Conservation (phyloP, 2,329 filamentous ascomycete species). For the Hymenoscyphus albidus region DNA sequence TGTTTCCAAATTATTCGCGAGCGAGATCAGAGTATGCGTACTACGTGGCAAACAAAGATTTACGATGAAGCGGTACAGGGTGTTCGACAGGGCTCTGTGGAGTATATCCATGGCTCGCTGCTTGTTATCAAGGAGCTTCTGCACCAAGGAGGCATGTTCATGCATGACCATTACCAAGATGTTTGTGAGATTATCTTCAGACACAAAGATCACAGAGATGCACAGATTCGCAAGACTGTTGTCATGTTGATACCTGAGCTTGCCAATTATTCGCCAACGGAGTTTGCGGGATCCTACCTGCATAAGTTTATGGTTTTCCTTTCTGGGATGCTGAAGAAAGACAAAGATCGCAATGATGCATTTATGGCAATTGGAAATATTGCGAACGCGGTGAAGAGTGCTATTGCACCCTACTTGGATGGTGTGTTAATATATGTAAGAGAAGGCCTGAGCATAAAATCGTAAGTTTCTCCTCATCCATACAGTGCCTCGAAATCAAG, state of each 20-base stretch:
- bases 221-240: slow-evolving; percentile 82
- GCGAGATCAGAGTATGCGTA: slow-evolving; percentile 82
- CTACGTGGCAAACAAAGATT: slow-evolving; percentile 85
- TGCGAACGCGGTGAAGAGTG: slow-evolving; percentile 91
- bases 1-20: slow-evolving; percentile 96
- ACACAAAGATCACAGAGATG: slow-evolving; percentile 88
- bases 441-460: slow-evolving; percentile 81
- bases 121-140: slow-evolving; percentile 90
- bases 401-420: slow-evolving; percentile 92
- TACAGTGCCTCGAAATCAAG: neutral
- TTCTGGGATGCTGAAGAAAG: slow-evolving; percentile 87
- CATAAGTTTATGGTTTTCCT: slow-evolving; percentile 98
- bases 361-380: slow-evolving; percentile 96
- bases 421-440: slow-evolving; percentile 90
- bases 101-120: slow-evolving; percentile 90
- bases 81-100: slow-evolving; percentile 74
- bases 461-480: slow-evolving; percentile 41
- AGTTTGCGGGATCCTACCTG: slow-evolving; percentile 83
- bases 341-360: slow-evolving; percentile 89
- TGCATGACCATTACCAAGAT: slow-evolving; percentile 91
- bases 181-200: slow-evolving; percentile 89
- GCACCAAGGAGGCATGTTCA: slow-evolving; percentile 96
- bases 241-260: slow-evolving; percentile 89
- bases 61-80: slow-evolving; percentile 80
- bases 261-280: slow-evolving; percentile 84